Percentiles rank a stretch among this genome's conserved stretches.
phyloP scores from a whole-genome alignment of 2,329 filamentous ascomycete species.

The Fusarium coicis region DNA sequence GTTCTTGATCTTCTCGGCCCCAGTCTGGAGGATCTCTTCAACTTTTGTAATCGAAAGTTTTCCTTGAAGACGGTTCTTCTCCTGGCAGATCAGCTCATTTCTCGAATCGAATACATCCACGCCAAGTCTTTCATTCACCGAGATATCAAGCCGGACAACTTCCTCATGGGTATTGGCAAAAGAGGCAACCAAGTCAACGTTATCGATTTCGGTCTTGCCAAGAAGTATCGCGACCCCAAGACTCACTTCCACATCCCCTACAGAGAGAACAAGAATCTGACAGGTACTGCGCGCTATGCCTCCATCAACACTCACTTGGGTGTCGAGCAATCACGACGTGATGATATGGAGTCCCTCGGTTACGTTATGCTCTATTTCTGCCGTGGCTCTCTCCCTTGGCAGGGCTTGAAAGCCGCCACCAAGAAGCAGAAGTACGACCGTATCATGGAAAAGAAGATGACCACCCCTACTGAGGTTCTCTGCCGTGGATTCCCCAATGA shows the following conservation, averaged over 20 bases:
- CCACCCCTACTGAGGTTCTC: slow-evolving; percentile 95
- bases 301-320: slow-evolving; percentile 99
- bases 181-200: slow-evolving; percentile 99
- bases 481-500: slow-evolving; percentile 99
- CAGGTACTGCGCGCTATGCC: slow-evolving; percentile 96
- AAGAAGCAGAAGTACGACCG: slow-evolving; percentile 99
- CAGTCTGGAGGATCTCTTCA: slow-evolving; percentile 97
- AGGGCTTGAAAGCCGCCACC: slow-evolving; percentile 96
- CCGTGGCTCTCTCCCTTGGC: slow-evolving; percentile 98
- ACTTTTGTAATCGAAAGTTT: slow-evolving; percentile 99
- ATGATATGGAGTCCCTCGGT: slow-evolving; percentile 98
- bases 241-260: slow-evolving; percentile 99
- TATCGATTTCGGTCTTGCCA: slow-evolving; percentile 98
- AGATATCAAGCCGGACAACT: slow-evolving; percentile 99
- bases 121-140: slow-evolving; percentile 99
- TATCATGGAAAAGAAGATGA: slow-evolving; percentile 99
- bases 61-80: slow-evolving; percentile 98
- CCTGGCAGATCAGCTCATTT: slow-evolving; percentile 97
- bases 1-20: slow-evolving; percentile 96
- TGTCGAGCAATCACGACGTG: slow-evolving; percentile 98
- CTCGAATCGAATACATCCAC: slow-evolving; percentile 99
- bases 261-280: slow-evolving; percentile 99
- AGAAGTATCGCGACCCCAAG: slow-evolving; percentile 99
- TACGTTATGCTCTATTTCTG: slow-evolving; percentile 99
- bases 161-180: slow-evolving; percentile 99